Conservation (phyloP, 139 green algal species). For the Ettlia oleoabundans region DNA sequence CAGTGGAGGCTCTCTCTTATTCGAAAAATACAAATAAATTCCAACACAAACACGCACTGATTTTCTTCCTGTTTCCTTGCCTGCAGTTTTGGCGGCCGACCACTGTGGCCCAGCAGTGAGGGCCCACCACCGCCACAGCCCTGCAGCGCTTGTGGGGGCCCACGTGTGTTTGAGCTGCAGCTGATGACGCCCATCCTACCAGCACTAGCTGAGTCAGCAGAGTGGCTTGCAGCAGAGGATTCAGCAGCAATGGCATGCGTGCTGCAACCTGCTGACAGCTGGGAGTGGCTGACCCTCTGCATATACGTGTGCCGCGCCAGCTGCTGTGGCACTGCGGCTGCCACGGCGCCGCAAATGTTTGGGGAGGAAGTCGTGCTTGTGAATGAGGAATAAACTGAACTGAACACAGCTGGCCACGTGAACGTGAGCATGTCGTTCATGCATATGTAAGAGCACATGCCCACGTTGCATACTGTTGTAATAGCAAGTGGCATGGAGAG, state of each 20-base stretch:
- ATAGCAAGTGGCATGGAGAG: too few relatives aligned
- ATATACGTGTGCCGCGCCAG: slow-evolving; percentile 57
- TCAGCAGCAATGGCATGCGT: not conserved
- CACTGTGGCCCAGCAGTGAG: slow-evolving; percentile 52
- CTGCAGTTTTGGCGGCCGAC: slow-evolving; percentile 38
- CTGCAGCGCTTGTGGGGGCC: slow-evolving; percentile 51
- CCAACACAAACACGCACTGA: not conserved
- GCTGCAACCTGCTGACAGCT: slow-evolving; percentile 54
- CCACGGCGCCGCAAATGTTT: slow-evolving; percentile 14
- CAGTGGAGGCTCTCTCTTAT: too few relatives aligned
- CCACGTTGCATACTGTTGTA: too few relatives aligned
- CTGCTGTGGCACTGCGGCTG: not conserved
- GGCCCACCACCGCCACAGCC: slow-evolving; percentile 8
- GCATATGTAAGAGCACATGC: too few relatives aligned
- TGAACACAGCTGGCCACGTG: too few relatives aligned
- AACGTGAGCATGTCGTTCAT: too few relatives aligned
- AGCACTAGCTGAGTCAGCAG: slow-evolving; percentile 62
- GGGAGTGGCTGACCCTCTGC: slow-evolving; percentile 69
- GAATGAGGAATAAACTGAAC: slow-evolving; percentile 51
- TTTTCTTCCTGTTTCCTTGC: not conserved
- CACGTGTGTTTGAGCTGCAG: slow-evolving; percentile 69
- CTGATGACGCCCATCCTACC: slow-evolving; percentile 69
- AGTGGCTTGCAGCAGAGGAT: slow-evolving; percentile 40
- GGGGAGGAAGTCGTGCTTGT: slow-evolving; percentile 56
- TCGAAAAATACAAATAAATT: too few relatives aligned